These are phyloP conservation scores for Blastobotrys chiropterorum DNA, from an alignment of 805 yeast species.

Conservation along the genomic window DNA sequence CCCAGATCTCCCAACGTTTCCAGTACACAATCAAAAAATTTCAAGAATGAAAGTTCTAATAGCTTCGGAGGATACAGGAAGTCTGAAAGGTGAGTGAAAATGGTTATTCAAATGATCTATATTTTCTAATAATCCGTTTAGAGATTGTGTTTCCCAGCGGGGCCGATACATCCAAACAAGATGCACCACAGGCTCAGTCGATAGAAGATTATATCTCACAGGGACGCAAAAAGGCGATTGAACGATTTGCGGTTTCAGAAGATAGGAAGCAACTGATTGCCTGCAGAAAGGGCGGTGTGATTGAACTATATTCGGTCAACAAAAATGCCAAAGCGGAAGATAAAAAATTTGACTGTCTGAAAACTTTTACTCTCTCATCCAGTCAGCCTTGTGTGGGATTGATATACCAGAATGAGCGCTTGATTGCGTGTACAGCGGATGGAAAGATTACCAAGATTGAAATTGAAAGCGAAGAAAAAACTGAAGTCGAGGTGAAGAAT, in stretches of 20 bases:
- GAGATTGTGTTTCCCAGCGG: constrained; percentile 60
- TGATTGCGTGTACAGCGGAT: constrained; percentile 28
- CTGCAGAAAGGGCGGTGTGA: constrained; percentile 4
- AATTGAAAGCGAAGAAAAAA: constrained; percentile 20
- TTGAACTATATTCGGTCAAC: neutral
- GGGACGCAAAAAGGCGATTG: constrained; percentile 36
- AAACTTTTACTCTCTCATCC: too few species aligned
- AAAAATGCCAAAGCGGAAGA: constrained; percentile 11
- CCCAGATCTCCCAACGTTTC: too few species aligned
- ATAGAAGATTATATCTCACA: constrained; percentile 38
- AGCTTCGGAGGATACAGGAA: constrained; percentile 5
- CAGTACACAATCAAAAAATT: too few species aligned
- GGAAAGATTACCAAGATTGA: constrained; percentile 29
- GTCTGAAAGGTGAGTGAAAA: neutral
- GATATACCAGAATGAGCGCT: constrained; percentile 12
- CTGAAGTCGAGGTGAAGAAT: constrained; percentile 1
- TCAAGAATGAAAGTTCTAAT: constrained; percentile 6
- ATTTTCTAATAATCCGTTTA: constrained; percentile 9
- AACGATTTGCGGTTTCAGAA: constrained; percentile 7
- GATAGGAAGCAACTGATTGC: constrained; percentile 12
- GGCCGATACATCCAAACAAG: constrained; percentile 72
- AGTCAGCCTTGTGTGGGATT: too few species aligned
- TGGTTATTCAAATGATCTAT: neutral
- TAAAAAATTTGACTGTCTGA: constrained; percentile 4
- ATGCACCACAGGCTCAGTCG: constrained; percentile 56